Base-by-base conservation (phyloP, 768 basidiomycete genomes). In the Daedalea quercina region DNA sequence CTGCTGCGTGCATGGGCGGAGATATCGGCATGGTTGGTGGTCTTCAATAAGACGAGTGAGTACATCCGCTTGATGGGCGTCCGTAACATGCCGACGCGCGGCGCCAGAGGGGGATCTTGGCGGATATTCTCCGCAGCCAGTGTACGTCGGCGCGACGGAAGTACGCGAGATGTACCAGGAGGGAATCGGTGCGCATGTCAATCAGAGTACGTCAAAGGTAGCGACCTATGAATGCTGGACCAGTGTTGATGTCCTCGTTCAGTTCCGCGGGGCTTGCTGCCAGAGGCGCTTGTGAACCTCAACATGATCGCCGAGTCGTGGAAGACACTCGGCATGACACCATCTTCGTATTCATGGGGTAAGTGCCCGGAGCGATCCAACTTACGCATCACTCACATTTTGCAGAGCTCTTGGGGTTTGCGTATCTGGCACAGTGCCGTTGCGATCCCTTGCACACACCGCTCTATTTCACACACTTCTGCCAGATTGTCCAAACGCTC, bases 1-100 rank as follows among this genome's bases (percentile, higher is more conserved):
- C 74, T 92, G 3, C 74, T 92, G 45, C 79, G 90, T 31, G 86
- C 84, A 25, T 92, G 90, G 90, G 76, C 90, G 17, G 90, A 93
- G 63, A 67, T 85, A 8, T 69, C 77, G 37, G 78, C 87, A 2
- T 92, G 83, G 82, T 59, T 84, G 19, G 68, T 73, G 3, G 79
- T 87, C 50, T 88, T 54, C 44, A 22, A 61, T 19, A 62, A 62
- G 37, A 43, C 52, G 15, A 52, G 35, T 31, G 34, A 57, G 64
- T 60, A 44, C 25, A 55, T 54, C 76, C 28, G 28, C 57, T 75
- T 71, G 50, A 76, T 74, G 33, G 63, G 70, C 24, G 58, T 79
- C 57, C 64, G 79, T 82, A 64, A 23, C 70, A 52, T 15, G 2
- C 44, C 23, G 22, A 35, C 60, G 23, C 44, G 56, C 23, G 9